Base-by-base conservation (phyloP, 768 basidiomycete species). In the Phylloporus sp. region DNA sequence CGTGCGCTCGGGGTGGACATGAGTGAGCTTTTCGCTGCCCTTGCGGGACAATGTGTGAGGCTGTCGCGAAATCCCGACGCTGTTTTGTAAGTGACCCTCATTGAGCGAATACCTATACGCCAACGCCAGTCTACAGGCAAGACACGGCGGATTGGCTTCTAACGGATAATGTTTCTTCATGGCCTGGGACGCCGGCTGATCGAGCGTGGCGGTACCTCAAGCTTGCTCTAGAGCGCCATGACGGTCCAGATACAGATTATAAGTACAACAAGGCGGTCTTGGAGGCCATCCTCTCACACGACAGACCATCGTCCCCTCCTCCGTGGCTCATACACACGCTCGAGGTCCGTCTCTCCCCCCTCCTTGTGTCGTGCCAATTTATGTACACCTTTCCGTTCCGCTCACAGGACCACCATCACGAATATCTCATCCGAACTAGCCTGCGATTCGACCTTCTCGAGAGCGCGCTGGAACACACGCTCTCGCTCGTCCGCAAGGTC, bases 171-270 rank as follows among this genome's bases (percentile, higher is more conserved):
- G 76, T 89, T 9, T 76, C 82, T 3, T 84, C 86, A 0, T 95
- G 95, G 85, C 77, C 86, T 17, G 94, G 94, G 5, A 78, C 86
- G 6, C 72, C 82, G 15, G 77, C 82, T 28, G 84, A 89, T 53
- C 79, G 87, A 51, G 91, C 84, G 5, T 93, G 93, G 89, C 78
- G 86, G 59, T 92, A 92, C 64, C 76, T 99, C 36, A 86, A 90
- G 53, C 75, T 82, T 54, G 78, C 84, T 17, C 72, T 97, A 50
- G 79, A 84, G 46, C 80, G 84, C 38, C 79, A 96, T 56, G 95
- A 99, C 61, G 72, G 72, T 10, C 57, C 71, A 17, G 77, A 80
- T 42, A 88, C 80, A 13, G 82, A 90, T 60, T 83, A 77, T 67
- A 75, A 75, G 47, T 95, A 96, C 63, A 77, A 78, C 38, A 88